phyloP scores from a whole-genome alignment of 164 flowering plant species.

The Macadamia integrifolia region DNA sequence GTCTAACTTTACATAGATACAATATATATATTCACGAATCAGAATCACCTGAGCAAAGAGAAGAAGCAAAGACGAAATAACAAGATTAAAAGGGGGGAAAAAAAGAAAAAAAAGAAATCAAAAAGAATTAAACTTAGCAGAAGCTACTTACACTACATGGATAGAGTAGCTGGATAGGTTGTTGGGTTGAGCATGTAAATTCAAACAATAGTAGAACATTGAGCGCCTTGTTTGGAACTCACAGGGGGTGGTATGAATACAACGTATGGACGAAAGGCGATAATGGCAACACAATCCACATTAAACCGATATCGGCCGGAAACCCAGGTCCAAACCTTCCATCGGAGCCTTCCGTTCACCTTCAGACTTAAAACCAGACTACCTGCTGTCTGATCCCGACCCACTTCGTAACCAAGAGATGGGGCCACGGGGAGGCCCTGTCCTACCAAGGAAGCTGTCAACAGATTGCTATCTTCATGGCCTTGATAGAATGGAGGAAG shows the following conservation, averaged over 20 bases:
- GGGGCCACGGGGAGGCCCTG: slow-evolving; percentile 44
- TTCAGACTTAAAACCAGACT: slow-evolving; percentile 38
- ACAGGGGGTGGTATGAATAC: slow-evolving; percentile 4
- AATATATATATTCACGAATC: neutral
- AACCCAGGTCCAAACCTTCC: slow-evolving; percentile 74
- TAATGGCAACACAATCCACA: slow-evolving; percentile 36
- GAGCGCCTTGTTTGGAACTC: slow-evolving; percentile 18
- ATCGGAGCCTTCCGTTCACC: slow-evolving; percentile 46
- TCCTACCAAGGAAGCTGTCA: slow-evolving; percentile 18
- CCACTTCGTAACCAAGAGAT: slow-evolving; percentile 45
- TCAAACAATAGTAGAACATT: slow-evolving; percentile 25
- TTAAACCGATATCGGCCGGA: slow-evolving; percentile 44
- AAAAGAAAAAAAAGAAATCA: neutral
- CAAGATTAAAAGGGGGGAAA: no score
- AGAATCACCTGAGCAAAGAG: neutral
- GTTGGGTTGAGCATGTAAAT: neutral
- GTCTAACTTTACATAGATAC: no score
- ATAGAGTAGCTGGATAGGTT: no score
- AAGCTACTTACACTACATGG: no score
- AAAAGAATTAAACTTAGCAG: neutral
- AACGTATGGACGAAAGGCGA: slow-evolving; percentile 11
- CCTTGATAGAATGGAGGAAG: slow-evolving; percentile 33
- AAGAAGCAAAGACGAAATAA: no score
- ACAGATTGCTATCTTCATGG: slow-evolving; percentile 21
- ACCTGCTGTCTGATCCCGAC: slow-evolving; percentile 43